phyloP scores from a whole-genome alignment of 768 basidiomycete genomes.

The Mycena venus region DNA sequence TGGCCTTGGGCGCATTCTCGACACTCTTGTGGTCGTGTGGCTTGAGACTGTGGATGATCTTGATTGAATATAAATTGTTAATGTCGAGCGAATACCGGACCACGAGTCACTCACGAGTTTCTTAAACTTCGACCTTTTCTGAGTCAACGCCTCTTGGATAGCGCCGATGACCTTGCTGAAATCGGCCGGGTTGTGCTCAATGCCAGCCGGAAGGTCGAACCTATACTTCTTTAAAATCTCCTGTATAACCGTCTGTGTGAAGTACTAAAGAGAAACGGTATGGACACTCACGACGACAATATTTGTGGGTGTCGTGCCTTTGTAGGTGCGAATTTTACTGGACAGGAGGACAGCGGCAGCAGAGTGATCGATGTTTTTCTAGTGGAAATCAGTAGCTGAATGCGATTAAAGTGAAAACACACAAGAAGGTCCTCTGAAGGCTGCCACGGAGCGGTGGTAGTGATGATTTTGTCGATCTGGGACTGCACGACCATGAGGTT shows the following conservation, averaged over 20 bases:
- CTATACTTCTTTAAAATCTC: background rate
- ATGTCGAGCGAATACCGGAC: background rate
- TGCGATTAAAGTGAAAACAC: background rate
- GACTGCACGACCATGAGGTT: slow-evolving; percentile 11
- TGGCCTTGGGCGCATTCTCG: background rate
- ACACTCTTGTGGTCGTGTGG: background rate
- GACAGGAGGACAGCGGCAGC: slow-evolving; percentile 37
- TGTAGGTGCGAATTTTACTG: slow-evolving; percentile 38
- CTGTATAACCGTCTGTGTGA: background rate
- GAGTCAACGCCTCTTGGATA: slow-evolving; percentile 36
- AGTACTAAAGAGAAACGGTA: background rate
- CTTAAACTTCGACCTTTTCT: slow-evolving; percentile 37
- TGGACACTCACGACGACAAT: slow-evolving; percentile 37
- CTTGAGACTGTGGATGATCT: slow-evolving; percentile 9
- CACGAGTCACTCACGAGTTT: slow-evolving; percentile 30
- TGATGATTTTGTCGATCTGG: slow-evolving; percentile 20
- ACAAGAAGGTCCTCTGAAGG: slow-evolving; percentile 18
- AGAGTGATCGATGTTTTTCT: slow-evolving; percentile 40
- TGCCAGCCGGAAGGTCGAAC: slow-evolving; percentile 35
- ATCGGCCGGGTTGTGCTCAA: slow-evolving; percentile 37
- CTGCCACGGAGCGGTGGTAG: slow-evolving; percentile 15
- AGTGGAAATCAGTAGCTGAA: background rate
- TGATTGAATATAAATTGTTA: slow-evolving; percentile 11
- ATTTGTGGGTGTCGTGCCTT: slow-evolving; percentile 32
- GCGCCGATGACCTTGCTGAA: slow-evolving; percentile 27